Percentiles rank a stretch among this genome's conserved stretches.
phyloP scores from a whole-genome alignment of 2,329 filamentous ascomycete genomes.

The Fusarium poae region DNA sequence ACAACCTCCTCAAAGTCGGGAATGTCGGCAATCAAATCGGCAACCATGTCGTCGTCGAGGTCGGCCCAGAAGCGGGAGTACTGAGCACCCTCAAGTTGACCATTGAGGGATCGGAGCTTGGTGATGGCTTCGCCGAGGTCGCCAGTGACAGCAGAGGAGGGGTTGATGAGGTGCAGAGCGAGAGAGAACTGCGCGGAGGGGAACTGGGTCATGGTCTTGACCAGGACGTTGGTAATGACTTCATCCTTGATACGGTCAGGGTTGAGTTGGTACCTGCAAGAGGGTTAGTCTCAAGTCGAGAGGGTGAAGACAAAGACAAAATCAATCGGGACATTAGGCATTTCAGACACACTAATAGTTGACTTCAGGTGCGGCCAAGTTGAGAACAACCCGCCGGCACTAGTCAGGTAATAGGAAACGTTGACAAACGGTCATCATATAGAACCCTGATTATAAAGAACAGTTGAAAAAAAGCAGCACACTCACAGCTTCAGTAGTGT shows the following conservation, averaged over 20 bases:
- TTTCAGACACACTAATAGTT: conserved; percentile 81
- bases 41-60: conserved; percentile 95
- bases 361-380: conserved; percentile 71
- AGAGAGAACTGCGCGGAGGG: conserved; percentile 95
- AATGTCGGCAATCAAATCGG: conserved; percentile 94
- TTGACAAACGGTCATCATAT: conserved; percentile 81
- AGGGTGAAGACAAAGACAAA: not conserved
- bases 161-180: conserved; percentile 91
- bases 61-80: conserved; percentile 95
- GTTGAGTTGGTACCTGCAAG: conserved; percentile 95
- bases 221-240: conserved; percentile 98
- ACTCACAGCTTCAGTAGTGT: conserved; percentile 97
- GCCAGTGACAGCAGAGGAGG: conserved; percentile 74
- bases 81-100: conserved; percentile 88
- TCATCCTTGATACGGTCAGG: conserved; percentile 97
- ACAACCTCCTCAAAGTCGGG: conserved; percentile 95
- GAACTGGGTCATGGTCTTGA: conserved; percentile 98
- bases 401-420: conserved; percentile 99
- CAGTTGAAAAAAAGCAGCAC: conserved; percentile 26
- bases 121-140: conserved; percentile 90
- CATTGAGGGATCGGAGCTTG: conserved; percentile 87
- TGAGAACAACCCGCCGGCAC: conserved; percentile 62
- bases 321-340: conserved; percentile 29
- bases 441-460: conserved; percentile 31
- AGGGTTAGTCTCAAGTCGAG: conserved; percentile 34